A percentile compares a stretch with the other conserved stretches of the same genome.
Conservation (phyloP, 352 stramenopile species). For the Pythium plurisporium region DNA sequence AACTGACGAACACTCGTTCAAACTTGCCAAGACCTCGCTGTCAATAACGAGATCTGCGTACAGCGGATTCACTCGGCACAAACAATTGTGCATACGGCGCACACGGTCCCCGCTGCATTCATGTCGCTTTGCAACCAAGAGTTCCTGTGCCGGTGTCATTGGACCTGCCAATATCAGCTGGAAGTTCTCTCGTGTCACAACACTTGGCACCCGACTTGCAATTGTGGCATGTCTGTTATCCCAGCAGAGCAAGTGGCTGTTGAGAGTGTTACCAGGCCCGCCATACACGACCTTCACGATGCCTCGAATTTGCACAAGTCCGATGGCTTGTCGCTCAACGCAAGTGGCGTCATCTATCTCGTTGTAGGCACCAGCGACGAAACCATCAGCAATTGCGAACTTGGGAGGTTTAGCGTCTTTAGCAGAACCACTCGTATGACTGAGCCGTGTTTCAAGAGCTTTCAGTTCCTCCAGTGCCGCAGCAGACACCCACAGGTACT, state of each 20-base stretch:
- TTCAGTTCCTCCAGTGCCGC: conserved; percentile 1
- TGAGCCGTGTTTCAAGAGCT: not conserved
- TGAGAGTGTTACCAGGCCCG: conserved; percentile 19
- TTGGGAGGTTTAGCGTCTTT: conserved; percentile 5
- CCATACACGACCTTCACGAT: conserved; percentile 28
- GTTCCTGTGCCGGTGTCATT: conserved; percentile 20
- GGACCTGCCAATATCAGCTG: conserved; percentile 24
- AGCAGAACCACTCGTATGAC: not conserved
- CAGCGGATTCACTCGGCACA: conserved; percentile 17
- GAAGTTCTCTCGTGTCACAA: conserved; percentile 14
- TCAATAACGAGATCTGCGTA: conserved; percentile 5
- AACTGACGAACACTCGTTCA: not conserved
- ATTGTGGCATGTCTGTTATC: conserved; percentile 24
- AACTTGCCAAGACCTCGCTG: not conserved
- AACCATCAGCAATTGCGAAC: conserved; percentile 26
- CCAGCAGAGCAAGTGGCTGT: conserved; percentile 30
- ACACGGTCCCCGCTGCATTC: conserved; percentile 19
- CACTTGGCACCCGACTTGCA: conserved; percentile 8
- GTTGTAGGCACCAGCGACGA: conserved; percentile 17
- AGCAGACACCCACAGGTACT: conserved; percentile 7
- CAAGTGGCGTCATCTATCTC: conserved; percentile 11
- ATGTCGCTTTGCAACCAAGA: conserved; percentile 13
- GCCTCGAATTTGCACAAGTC: conserved; percentile 16
- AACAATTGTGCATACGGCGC: not conserved
- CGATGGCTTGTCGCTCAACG: conserved; percentile 20